These are phyloP conservation scores for Ottelia alismoides DNA, from an alignment of 106 monocot genomes.

Conservation along the genomic window DNA sequence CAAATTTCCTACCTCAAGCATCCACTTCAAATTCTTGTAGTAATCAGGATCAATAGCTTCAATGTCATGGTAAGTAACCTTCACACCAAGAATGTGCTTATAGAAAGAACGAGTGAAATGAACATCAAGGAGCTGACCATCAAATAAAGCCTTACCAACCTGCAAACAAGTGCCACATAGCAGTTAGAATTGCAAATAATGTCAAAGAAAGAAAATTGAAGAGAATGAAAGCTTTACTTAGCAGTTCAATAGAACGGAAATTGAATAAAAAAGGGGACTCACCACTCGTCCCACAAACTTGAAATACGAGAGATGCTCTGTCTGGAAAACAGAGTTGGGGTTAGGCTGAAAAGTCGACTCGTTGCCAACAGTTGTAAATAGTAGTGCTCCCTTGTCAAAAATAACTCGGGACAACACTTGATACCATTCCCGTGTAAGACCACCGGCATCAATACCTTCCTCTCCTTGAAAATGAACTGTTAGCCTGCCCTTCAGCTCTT, in stretches of 20 bases:
- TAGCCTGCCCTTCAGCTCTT: constrained; percentile 85
- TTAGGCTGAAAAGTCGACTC: constrained; percentile 96
- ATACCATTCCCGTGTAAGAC: constrained; percentile 96
- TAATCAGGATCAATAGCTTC: constrained; percentile 97
- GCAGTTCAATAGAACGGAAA: not conserved
- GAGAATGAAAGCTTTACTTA: not conserved
- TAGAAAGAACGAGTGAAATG: constrained; percentile 98
- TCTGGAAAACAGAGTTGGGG: constrained; percentile 95
- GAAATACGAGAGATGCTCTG: constrained; percentile 96
- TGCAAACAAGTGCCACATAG: too few species aligned
- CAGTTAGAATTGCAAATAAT: too few species aligned
- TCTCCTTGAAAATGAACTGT: constrained; percentile 99
- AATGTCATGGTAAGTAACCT: constrained; percentile 98
- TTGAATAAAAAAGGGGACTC: constrained; percentile 9
- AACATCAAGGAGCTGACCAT: constrained; percentile 92
- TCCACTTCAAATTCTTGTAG: constrained; percentile 93
- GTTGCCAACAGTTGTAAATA: constrained; percentile 97
- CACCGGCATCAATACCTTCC: constrained; percentile 99
- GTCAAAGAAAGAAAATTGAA: too few species aligned
- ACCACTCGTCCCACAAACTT: constrained; percentile 99
- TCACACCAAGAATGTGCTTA: constrained; percentile 92
- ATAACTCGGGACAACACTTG: constrained; percentile 83
- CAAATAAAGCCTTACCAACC: constrained; percentile 98
- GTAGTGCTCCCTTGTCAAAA: constrained; percentile 95
- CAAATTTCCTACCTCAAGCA: constrained; percentile 74